Evolutionary conservation across 2,329 filamentous ascomycete genomes (phyloP).

Genomic region (Talaromyces sp.): DNA sequence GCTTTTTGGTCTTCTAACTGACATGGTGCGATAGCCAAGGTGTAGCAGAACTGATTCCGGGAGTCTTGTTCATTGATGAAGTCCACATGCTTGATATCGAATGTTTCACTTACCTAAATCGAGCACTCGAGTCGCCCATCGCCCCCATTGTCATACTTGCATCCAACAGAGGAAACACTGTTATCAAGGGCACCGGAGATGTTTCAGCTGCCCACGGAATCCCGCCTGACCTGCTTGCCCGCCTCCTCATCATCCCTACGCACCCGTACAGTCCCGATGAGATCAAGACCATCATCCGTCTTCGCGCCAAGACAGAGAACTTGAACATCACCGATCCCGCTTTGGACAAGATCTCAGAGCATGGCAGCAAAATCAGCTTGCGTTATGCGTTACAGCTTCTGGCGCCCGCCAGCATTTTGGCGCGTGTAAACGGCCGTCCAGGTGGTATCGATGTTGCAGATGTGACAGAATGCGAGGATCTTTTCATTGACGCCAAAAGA

Average conservation of each 20-base stretch:
- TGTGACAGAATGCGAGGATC: conserved; percentile 72
- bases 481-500: conserved; percentile 76
- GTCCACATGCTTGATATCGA: conserved; percentile 99
- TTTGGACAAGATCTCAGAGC: conserved; percentile 76
- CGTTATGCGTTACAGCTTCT: conserved; percentile 90
- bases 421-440: conserved; percentile 71
- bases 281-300: conserved; percentile 84
- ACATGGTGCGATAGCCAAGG: conserved; percentile 53
- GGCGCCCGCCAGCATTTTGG: conserved; percentile 83
- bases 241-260: conserved; percentile 92
- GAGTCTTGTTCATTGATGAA: conserved; percentile 97
- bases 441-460: conserved; percentile 69
- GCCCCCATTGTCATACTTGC: conserved; percentile 96
- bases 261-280: conserved; percentile 82
- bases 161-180: conserved; percentile 90
- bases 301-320: conserved; percentile 75
- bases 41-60: conserved; percentile 94
- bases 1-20: background rate
- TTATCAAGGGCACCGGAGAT: conserved; percentile 77
- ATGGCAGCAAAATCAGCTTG: conserved; percentile 83
- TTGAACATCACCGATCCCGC: conserved; percentile 75
- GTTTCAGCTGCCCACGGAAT: conserved; percentile 86
- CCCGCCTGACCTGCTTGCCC: conserved; percentile 85
- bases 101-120: conserved; percentile 98
- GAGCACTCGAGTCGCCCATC: conserved; percentile 90